These are phyloP conservation scores for Citrus trifoliata DNA, from an alignment of 345 rosid genomes.

Conservation along the genomic window DNA sequence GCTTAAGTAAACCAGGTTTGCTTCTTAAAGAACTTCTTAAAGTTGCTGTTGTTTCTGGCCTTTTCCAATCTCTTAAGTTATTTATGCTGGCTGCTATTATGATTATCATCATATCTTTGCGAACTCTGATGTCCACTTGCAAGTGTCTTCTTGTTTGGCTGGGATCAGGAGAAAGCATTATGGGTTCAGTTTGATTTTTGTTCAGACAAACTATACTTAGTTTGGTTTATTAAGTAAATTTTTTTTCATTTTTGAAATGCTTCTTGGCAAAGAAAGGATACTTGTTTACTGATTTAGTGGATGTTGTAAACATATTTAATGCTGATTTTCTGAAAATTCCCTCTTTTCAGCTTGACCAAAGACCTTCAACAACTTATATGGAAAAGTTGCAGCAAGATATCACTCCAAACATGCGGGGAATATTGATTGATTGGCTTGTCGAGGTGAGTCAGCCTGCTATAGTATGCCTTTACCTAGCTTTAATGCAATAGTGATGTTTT, in stretches of 20 bases:
- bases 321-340: conserved; percentile 16
- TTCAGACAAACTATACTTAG: neutral
- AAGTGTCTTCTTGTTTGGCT: neutral
- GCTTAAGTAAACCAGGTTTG: conserved; percentile 7
- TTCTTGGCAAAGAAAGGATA: neutral
- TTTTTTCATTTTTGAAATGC: neutral
- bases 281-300: neutral
- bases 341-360: conserved; percentile 61
- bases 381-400: conserved; percentile 70
- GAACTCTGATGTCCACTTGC: neutral
- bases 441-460: conserved; percentile 48
- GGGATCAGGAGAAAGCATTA: neutral
- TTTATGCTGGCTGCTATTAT: neutral
- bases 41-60: neutral
- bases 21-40: neutral
- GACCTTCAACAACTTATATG: conserved; percentile 78
- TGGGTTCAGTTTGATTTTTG: neutral
- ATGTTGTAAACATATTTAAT: neutral
- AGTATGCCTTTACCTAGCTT: neutral
- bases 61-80: neutral
- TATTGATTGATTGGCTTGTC: conserved; percentile 90
- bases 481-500: neutral
- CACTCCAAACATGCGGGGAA: conserved; percentile 70
- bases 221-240: neutral
- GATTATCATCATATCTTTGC: neutral